These are phyloP conservation scores for Leccinum longicurvipes DNA, from an alignment of 768 basidiomycete genomes.

Conservation along the genomic window DNA sequence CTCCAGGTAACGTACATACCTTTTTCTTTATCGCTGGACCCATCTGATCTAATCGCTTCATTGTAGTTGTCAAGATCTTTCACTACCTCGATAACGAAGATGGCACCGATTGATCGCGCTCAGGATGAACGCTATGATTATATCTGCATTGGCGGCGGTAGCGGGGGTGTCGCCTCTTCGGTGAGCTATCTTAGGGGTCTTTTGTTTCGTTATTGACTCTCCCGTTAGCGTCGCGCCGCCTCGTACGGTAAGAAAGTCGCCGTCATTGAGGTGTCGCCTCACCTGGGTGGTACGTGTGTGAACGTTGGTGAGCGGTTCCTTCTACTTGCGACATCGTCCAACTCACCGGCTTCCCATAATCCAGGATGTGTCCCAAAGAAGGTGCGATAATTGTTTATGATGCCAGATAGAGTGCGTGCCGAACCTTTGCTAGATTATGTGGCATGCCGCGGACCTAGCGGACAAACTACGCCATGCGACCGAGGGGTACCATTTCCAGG, in stretches of 20 bases:
- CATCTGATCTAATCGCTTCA: background rate
- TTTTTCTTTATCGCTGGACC: conserved; percentile 1
- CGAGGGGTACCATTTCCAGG: conserved; percentile 69
- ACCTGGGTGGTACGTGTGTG: conserved; percentile 93
- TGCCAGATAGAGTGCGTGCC: background rate
- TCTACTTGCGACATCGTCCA: background rate
- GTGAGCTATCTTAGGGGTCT: conserved; percentile 42
- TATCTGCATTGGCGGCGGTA: conserved; percentile 89
- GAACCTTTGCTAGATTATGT: conserved; percentile 74
- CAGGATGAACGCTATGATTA: conserved; percentile 72
- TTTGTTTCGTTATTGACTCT: background rate
- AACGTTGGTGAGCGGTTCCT: conserved; percentile 75
- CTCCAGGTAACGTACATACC: conserved; percentile 21
- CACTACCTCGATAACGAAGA: conserved; percentile 39
- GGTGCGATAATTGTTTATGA: conserved; percentile 34
- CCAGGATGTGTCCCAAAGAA: conserved; percentile 97
- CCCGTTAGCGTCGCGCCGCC: conserved; percentile 79
- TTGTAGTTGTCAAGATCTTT: conserved; percentile 48
- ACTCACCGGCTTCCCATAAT: conserved; percentile 9
- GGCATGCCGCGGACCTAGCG: conserved; percentile 89
- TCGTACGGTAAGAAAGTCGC: conserved; percentile 92
- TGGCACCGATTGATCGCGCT: conserved; percentile 72
- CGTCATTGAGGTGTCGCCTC: conserved; percentile 70
- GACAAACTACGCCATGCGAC: conserved; percentile 79
- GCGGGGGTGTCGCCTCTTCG: conserved; percentile 86